Percentiles rank a stretch among this genome's conserved stretches.
phyloP scores from a whole-genome alignment of 1,284 basidiomycete species.

The Fomes fomentarius region DNA sequence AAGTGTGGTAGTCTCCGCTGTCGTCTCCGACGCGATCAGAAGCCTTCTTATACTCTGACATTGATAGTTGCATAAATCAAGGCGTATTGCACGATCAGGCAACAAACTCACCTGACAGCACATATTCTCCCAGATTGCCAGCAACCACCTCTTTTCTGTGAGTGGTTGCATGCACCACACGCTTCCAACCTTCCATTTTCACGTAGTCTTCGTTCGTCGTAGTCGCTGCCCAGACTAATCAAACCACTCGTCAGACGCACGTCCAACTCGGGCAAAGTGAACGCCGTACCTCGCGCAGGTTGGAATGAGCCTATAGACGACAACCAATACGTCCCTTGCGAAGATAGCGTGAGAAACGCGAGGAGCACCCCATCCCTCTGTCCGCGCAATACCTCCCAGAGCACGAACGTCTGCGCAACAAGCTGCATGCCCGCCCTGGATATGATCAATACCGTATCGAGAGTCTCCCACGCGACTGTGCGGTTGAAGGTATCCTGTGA shows the following conservation, averaged over 20 bases:
- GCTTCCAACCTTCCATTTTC: constrained; percentile 65
- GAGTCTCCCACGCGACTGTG: constrained; percentile 62
- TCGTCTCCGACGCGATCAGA: constrained; percentile 2
- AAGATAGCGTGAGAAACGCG: constrained; percentile 52
- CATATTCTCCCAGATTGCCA: constrained; percentile 58
- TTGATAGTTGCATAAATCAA: no score
- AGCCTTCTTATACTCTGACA: constrained; percentile 5
- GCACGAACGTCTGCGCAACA: constrained; percentile 62
- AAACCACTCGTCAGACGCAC: background rate
- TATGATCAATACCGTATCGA: constrained; percentile 46
- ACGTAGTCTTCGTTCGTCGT: constrained; percentile 65
- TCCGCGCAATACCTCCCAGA: constrained; percentile 56
- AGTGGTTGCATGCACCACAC: constrained; percentile 47
- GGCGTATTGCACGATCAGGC: no score
- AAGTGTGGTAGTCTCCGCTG: background rate
- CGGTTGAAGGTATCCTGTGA: constrained; percentile 39
- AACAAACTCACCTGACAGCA: constrained; percentile 45
- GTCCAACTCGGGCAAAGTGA: background rate
- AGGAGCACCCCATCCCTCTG: constrained; percentile 67
- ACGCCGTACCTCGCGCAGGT: constrained; percentile 5
- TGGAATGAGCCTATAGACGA: constrained; percentile 11
- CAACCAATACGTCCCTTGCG: constrained; percentile 25
- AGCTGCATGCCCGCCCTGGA: constrained; percentile 53
- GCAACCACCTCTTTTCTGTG: constrained; percentile 80
- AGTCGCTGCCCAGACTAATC: constrained; percentile 72